Base-by-base conservation (phyloP, 192 early-diverging fungal genomes). In the Entomortierella parvispora region DNA sequence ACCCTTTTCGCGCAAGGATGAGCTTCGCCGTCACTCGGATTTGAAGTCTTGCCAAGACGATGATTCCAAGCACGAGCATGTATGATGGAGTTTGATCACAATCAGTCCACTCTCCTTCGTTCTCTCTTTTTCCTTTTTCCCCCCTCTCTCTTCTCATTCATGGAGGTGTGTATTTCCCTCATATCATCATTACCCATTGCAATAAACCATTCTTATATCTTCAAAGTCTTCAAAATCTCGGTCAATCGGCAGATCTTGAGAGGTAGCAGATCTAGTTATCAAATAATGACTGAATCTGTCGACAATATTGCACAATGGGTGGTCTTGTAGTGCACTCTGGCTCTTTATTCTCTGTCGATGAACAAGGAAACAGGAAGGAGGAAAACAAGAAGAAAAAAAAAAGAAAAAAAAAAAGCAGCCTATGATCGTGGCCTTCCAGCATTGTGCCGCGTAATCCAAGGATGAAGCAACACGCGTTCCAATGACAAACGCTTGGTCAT, bases 401-500 rank as follows among this genome's bases (percentile, higher is more conserved):
- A 25, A 25, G 25, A 40, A 40, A 20, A 37, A 23, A 33, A 37
- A 58, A 20, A 44, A 15, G 14, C 31, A 2, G 6, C 34, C 31
- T 33, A 56, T 31, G 26, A n/a, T 25, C 28, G 32, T 7, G 25
- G 25, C 3, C 26, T 59, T 12, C 22, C 22, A 2, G 61, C 76
- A 6, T 79, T 79, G 42, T 79, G 62, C 22, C 68, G 62, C 4
- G 67, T 71, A 22, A 82, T 82, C 74, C 74, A 98, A 20, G 96
- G 94, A 70, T 98, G 96, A 44, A 83, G 50, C 57, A 93, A 61
- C 18, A 98, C 95, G 15, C 90, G 78, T 3, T 89, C 83, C 18
- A 97, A 76, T 32, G 90, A 82, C 53, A 97, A 69, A 10, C 96
- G 89, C 14, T 88, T 77, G 26, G 84, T 84, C 17, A 93, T 88